phyloP scores from a whole-genome alignment of 1,139 yeast species.

The Nakaseomyces delphensis region DNA sequence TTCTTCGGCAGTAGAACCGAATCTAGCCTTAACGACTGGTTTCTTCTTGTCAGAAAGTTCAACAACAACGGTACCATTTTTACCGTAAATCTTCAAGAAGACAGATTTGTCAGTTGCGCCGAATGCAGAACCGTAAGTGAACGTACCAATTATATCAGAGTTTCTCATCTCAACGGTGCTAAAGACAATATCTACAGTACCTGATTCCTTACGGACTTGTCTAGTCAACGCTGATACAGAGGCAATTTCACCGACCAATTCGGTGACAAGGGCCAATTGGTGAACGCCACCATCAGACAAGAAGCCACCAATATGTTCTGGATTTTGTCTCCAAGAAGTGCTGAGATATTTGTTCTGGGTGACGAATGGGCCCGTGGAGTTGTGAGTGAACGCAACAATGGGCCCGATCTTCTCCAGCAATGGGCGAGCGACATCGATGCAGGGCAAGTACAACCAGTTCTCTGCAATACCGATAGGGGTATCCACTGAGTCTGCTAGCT shows the following conservation, averaged over 20 bases:
- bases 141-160: slow-evolving; percentile 70
- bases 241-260: slow-evolving; percentile 66
- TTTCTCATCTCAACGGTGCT: slow-evolving; percentile 53
- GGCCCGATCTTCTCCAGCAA: slow-evolving; percentile 65
- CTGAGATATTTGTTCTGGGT: slow-evolving; percentile 53
- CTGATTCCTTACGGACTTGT: slow-evolving; percentile 68
- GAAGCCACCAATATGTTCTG: slow-evolving; percentile 87
- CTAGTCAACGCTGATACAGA: slow-evolving; percentile 63
- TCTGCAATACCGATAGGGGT: slow-evolving; percentile 73
- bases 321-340: slow-evolving; percentile 79
- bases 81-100: slow-evolving; percentile 63
- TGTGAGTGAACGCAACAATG: slow-evolving; percentile 66
- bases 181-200: slow-evolving; percentile 71
- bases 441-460: slow-evolving; percentile 68
- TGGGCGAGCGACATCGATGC: slow-evolving; percentile 45
- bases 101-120: slow-evolving; percentile 71
- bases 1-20: slow-evolving; percentile 41
- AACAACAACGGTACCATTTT: slow-evolving; percentile 60
- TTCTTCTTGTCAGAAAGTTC: slow-evolving; percentile 49
- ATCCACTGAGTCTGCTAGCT: slow-evolving; percentile 47
- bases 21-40: slow-evolving; percentile 37
- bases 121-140: slow-evolving; percentile 84
- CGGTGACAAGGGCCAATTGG: slow-evolving; percentile 78
- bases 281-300: slow-evolving; percentile 94
- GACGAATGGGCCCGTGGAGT: slow-evolving; percentile 73